phyloP scores from a whole-genome alignment of 2,329 filamentous ascomycete genomes.

The Monosporascus sp. region DNA sequence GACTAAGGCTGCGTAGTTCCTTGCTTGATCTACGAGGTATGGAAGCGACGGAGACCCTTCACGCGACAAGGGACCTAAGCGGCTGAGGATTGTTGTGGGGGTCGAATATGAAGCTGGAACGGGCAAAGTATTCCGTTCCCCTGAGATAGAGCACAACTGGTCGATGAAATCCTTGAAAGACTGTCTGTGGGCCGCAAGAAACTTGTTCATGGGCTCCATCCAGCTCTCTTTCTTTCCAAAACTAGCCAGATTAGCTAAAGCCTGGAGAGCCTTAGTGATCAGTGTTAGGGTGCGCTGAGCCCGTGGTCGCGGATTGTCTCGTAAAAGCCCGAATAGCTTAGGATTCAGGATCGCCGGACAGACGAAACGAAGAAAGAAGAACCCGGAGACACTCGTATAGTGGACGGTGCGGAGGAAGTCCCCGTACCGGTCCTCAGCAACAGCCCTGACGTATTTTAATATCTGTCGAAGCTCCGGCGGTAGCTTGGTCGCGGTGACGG shows the following conservation, averaged over 20 bases:
- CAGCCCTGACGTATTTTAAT: constrained; percentile 85
- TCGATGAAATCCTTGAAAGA: constrained; percentile 87
- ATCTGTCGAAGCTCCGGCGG: constrained; percentile 79
- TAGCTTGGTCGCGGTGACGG: constrained; percentile 66
- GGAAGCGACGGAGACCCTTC: constrained; percentile 93
- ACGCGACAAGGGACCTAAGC: constrained; percentile 71
- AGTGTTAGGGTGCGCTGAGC: constrained; percentile 86
- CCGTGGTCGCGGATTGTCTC: constrained; percentile 74
- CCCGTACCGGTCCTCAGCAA: constrained; percentile 90
- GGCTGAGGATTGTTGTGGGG: constrained; percentile 80
- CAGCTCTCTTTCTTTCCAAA: constrained; percentile 96
- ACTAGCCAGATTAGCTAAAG: constrained; percentile 81
- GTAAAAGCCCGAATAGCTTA: constrained; percentile 81
- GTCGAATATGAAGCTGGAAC: constrained; percentile 86
- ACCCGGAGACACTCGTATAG: constrained; percentile 93
- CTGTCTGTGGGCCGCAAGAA: constrained; percentile 68
- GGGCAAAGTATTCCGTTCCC: constrained; percentile 58
- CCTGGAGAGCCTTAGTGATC: constrained; percentile 88
- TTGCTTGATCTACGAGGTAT: constrained; percentile 84
- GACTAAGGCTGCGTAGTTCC: constrained; percentile 78
- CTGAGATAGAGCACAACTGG: constrained; percentile 74
- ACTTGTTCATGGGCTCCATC: constrained; percentile 98
- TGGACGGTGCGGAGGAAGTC: constrained; percentile 84
- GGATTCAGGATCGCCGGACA: constrained; percentile 95
- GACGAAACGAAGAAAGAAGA: constrained; percentile 90